Base-by-base conservation (phyloP, 176 grass and related monocot genomes). In the Musa beccarii region DNA sequence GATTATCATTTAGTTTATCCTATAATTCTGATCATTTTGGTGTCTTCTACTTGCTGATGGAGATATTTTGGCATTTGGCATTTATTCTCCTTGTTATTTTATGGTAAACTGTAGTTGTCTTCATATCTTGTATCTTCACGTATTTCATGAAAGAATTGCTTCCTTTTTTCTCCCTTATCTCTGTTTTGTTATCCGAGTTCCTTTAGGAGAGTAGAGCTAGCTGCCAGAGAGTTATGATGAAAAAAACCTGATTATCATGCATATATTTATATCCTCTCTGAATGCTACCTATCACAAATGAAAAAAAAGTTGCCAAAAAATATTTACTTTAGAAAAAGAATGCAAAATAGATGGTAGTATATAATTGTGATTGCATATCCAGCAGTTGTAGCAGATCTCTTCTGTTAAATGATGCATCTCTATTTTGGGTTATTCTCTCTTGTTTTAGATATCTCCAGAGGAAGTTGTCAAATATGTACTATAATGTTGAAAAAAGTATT, bases 1-100 rank as follows among this genome's bases (percentile, higher is more conserved):
- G 25, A 65, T 23, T 59, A 5, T 22, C 34, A 51, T 11, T 72
- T 21, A 14, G 13, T 76, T 51, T 25, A 17, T 76, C 17, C 52
- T 79, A 15, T 79, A 71, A 50, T 79, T 79, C 24, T 79, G 54
- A 17, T 51, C n/a, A 23, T 53, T 53, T 53, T 66, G 8, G 10
- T 54, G 12, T 57, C 17, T 59, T 69, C 22, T 70, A 7, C 11
- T 21, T 21, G 12, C 56, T 54, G 15, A 65, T 51, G 11, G 2
- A 8, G 25, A 50, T 24, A 22, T 70, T 59, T 70, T 2, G 56
- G 57, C 15, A 26, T 8, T 64, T 64, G 21, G 8, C 1, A 12
- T 21, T 64, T 10, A 20, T 21, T 8, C 62, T 64, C 11, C 2
- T 77, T 25, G 56, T 43, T 22, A 0, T 50, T 57, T 5, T 16